Base-by-base conservation (phyloP, 139 green algal species). In the Picochlorum sp. region DNA sequence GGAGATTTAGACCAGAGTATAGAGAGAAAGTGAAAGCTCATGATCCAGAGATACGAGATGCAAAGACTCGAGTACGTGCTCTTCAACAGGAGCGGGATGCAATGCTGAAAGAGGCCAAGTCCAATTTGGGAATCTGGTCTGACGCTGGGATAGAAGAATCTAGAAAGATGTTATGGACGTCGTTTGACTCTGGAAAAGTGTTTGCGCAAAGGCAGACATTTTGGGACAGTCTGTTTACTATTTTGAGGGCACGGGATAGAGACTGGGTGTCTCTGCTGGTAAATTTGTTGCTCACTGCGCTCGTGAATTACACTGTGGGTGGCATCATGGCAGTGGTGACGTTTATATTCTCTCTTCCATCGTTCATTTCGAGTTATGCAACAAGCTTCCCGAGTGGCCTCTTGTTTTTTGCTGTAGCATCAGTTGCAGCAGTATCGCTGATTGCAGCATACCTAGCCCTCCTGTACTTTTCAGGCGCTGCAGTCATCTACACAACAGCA, bases 131-230 rank as follows among this genome's bases (percentile, higher is more conserved):
- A 10, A 50, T 87, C 15, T 87, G 72, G 72, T 71, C 56, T 9
- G 78, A 83, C 38, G 58, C 63, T 14, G 80, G 80, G 0, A 56
- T 87, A 45, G 64, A 68, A 20, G 78, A 87, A 28, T 51, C 65
- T 2, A 45, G 66, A 16, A 31, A 49, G 14, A 58, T 76, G 41
- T 83, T 85, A 45, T 78, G 72, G 71, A 37, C 61, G 0, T 75
- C 65, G 1, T 87, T 82, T 56, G 57, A 76, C 16, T 23, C 47
- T 18, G 81, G 81, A 38, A 85, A 85, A 51, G 41, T 85, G 14
- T 85, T 87, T 68, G 81, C 73, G 2, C 70, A 77, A 50, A 63
- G 75, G 6, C 72, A 84, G 30, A 83, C 28, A 10, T 70, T 85
- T 30, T 83, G 61, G 54, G 81, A 87, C 49, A 45, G 60, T 4